phyloP scores from a whole-genome alignment of 163 green algal genomes.

The Coccomyxa subellipsoidea region DNA sequence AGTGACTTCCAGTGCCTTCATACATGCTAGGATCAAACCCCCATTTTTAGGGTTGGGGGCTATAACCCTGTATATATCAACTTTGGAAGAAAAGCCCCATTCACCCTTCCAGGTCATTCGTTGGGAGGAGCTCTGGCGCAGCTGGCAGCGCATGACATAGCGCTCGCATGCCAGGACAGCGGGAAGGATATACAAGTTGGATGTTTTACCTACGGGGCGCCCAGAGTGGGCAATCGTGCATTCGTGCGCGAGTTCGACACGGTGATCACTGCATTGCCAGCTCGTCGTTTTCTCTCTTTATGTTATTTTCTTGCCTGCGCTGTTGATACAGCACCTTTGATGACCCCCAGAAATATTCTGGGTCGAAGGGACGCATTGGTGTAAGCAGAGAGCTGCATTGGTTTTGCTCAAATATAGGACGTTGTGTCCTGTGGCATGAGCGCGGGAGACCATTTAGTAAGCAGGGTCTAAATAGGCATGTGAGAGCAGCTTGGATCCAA shows the following conservation, averaged over 20 bases:
- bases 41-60: too few species aligned
- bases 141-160: constrained; percentile 31
- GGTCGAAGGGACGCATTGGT: too few species aligned
- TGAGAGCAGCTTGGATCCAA: neutral
- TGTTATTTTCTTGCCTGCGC: neutral
- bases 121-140: constrained; percentile 40
- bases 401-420: too few species aligned
- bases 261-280: neutral
- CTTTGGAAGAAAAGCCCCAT: too few species aligned
- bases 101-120: constrained; percentile 30
- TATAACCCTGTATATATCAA: too few species aligned
- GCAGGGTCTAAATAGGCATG: neutral
- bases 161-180: neutral
- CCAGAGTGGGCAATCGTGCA: constrained; percentile 31
- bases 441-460: neutral
- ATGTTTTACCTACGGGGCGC: constrained; percentile 37
- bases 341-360: too few species aligned
- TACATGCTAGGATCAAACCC: too few species aligned
- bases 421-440: neutral
- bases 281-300: neutral
- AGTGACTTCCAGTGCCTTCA: too few species aligned
- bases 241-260: constrained; percentile 52
- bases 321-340: neutral
- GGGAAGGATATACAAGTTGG: neutral
- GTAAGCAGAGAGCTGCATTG: too few species aligned